phyloP scores from a whole-genome alignment of 257 asterid species.

The Sherardia arvensis region DNA sequence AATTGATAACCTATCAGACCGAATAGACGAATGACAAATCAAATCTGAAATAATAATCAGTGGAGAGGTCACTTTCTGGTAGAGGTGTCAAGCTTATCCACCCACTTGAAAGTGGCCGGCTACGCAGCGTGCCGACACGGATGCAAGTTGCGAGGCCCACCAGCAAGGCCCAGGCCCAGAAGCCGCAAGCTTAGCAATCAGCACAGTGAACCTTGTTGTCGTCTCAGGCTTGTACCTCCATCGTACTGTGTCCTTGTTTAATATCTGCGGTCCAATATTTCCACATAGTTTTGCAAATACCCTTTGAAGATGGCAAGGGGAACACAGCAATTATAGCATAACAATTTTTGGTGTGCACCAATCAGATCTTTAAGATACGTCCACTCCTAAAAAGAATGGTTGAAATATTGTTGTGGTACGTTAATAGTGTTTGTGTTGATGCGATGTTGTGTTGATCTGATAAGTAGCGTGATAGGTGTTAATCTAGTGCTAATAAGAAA shows the following conservation, averaged over 20 bases:
- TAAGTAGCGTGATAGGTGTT: too few relatives aligned
- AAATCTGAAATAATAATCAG: too few relatives aligned
- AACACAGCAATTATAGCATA: not conserved
- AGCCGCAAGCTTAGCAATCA: not conserved
- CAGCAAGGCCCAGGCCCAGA: not conserved
- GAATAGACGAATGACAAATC: too few relatives aligned
- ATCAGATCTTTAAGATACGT: too few relatives aligned
- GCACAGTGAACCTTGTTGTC: not conserved
- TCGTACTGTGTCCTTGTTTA: not conserved
- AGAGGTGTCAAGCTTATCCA: conserved; percentile 17
- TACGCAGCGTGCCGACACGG: conserved; percentile 3
- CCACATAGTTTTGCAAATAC: not conserved
- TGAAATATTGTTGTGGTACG: too few relatives aligned
- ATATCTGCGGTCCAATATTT: not conserved
- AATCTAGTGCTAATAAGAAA: too few relatives aligned
- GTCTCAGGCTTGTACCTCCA: not conserved
- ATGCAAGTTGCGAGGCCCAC: conserved; percentile 7
- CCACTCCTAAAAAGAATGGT: too few relatives aligned
- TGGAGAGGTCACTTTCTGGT: too few relatives aligned
- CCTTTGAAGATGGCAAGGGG: not conserved
- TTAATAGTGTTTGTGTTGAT: too few relatives aligned
- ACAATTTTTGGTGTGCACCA: not conserved
- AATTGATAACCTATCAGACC: too few relatives aligned
- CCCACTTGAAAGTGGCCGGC: conserved; percentile 3
- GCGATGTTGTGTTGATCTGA: too few relatives aligned